Conservation (phyloP, 106 monocot species). For the Gastrodia elata region DNA sequence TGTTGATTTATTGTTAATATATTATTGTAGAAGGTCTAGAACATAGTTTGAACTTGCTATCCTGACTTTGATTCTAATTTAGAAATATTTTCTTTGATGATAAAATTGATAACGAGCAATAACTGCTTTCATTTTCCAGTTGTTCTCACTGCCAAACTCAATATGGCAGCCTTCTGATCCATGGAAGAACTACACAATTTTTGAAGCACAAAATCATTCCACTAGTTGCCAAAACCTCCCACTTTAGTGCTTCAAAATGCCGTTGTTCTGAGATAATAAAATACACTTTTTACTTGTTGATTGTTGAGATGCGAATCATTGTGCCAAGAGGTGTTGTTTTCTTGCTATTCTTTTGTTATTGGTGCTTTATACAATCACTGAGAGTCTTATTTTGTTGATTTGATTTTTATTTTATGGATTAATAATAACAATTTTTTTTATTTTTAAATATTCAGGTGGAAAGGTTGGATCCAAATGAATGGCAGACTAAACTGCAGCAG, state of each 20-base stretch:
- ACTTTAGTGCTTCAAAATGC: background rate
- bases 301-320: background rate
- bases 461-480: conserved; percentile 85
- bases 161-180: background rate
- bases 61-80: background rate
- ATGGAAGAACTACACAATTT: background rate
- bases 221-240: background rate
- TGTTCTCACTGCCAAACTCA: background rate
- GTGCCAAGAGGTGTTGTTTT: background rate
- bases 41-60: background rate
- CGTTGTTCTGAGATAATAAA: background rate
- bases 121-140: background rate
- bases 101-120: background rate
- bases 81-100: background rate
- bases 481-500: conserved; percentile 64
- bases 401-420: background rate
- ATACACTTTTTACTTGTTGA: background rate
- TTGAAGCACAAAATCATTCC: background rate
- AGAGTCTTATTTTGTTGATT: background rate
- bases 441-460: conserved; percentile 52
- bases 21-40: background rate
- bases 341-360: background rate
- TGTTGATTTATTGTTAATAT: background rate
- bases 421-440: background rate
- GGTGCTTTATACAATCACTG: background rate